Base-by-base conservation (phyloP, 2,329 filamentous ascomycete species). In the Fonsecaea monophora region DNA sequence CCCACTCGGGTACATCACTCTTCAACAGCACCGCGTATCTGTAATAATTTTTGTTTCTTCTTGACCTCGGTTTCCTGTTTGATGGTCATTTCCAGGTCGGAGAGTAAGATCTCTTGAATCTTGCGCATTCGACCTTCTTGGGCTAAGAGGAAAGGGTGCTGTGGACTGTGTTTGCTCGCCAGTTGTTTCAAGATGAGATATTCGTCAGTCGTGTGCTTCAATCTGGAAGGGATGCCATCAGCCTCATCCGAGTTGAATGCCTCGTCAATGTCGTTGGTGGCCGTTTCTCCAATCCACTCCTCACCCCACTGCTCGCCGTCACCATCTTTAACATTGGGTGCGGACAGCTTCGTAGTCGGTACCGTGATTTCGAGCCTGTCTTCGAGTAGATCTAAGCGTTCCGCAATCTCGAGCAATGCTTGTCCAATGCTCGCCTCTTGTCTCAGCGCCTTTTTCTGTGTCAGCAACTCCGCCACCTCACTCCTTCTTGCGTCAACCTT, bases 341-440 rank as follows among this genome's bases (percentile, higher is more conserved):
- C 72, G 50, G 67, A 66, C 62, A 72, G 65, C 34, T 70, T 72
- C 2, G 30, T n/a, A 3, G 38, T 15, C 7, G 40, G 32, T 30
- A 86, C 84, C 62, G 81, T 88, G 62, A 93, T 90, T 79, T 92
- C 89, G 70, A 92, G 85, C 62, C 83, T 90, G 42, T 87, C 87
- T 72, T 87, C 87, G 74, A 91, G 86, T 72, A 90, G 88, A 21
- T 80, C 80, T 37, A 83, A 73, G n/a, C 79, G 76, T 53, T 81
- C 79, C 13, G 78, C 78, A 67, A 81, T 77, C 64, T 83, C 82
- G 58, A 84, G 72, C 62, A 84, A 67, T 1, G 77, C 75, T 71
- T 85, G 80, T n/a, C 85, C 87, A 10, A 86, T 71, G 72, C 90
- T 87, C 50, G 94, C 89, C 59, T 89, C 83, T 12, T 80, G 78